Evolutionary conservation across 148 eudicot species (phyloP).

Genomic region (Bassia scoparia): DNA sequence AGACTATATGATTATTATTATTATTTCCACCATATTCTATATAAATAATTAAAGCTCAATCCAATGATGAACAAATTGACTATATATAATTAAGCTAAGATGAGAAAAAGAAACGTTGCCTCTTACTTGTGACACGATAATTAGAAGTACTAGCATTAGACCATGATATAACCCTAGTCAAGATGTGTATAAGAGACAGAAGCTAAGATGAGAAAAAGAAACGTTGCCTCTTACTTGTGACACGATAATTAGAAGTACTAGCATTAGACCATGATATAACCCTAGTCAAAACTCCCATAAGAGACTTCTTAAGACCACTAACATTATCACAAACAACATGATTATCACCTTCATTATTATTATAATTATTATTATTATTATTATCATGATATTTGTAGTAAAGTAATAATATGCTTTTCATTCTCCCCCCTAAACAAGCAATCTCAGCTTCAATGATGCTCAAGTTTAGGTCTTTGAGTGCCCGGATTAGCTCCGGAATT

Average conservation of each 20-base stretch:
- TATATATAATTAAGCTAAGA: neutral
- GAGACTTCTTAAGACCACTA: slow-evolving; percentile 43
- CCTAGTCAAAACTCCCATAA: slow-evolving; percentile 49
- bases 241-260: slow-evolving; percentile 37
- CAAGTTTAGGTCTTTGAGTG: slow-evolving; percentile 50
- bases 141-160: slow-evolving; percentile 35
- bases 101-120: slow-evolving; percentile 69
- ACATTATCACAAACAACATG: slow-evolving; percentile 11
- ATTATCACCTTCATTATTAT: neutral
- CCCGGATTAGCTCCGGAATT: slow-evolving; percentile 51
- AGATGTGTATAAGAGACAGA: slow-evolving; percentile 43
- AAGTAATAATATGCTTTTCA: slow-evolving; percentile 47
- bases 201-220: slow-evolving; percentile 44
- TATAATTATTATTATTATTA: neutral
- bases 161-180: slow-evolving; percentile 54
- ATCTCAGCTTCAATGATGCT: slow-evolving; percentile 54
- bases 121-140: slow-evolving; percentile 66
- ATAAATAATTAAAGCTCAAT: neutral
- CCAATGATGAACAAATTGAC: neutral
- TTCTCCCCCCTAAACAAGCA: slow-evolving; percentile 72
- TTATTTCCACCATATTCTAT: neutral
- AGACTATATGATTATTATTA: neutral
- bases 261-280: slow-evolving; percentile 44
- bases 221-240: slow-evolving; percentile 86
- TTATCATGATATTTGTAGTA: slow-evolving; percentile 21